Evolutionary conservation across 352 stramenopile genomes (phyloP).

Genomic region (Pythium aphanidermatum): DNA sequence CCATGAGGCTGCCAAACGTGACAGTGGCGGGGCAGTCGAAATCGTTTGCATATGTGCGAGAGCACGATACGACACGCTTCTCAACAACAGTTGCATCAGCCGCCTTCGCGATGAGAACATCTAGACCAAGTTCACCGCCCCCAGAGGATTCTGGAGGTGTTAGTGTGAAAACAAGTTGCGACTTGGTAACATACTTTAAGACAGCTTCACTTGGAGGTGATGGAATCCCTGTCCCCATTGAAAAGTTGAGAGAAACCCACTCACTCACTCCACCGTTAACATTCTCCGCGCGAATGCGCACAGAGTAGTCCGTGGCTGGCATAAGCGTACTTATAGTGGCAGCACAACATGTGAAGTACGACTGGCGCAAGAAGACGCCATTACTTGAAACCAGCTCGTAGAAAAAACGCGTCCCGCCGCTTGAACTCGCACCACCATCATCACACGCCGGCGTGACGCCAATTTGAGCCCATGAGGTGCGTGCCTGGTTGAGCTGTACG

Average conservation of each 20-base stretch:
- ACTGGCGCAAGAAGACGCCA: neutral
- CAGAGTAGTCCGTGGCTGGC: slow-evolving; percentile 18
- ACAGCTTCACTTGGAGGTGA: slow-evolving; percentile 17
- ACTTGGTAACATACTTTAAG: slow-evolving; percentile 19
- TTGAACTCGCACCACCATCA: slow-evolving; percentile 14
- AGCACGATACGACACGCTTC: too few species aligned
- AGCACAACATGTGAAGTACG: slow-evolving; percentile 15
- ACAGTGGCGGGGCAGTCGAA: slow-evolving; percentile 24
- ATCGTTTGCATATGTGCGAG: neutral
- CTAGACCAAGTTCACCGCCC: slow-evolving; percentile 7
- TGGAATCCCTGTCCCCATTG: slow-evolving; percentile 23
- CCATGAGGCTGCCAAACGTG: slow-evolving; percentile 1
- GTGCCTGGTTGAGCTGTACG: slow-evolving; percentile 8
- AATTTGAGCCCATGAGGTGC: slow-evolving; percentile 12
- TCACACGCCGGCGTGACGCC: slow-evolving; percentile 26
- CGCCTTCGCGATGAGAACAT: slow-evolving; percentile 3
- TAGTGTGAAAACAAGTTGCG: slow-evolving; percentile 21
- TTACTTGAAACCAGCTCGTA: slow-evolving; percentile 15
- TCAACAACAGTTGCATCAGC: neutral
- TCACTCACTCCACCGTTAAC: slow-evolving; percentile 14
- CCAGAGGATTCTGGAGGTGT: slow-evolving; percentile 12
- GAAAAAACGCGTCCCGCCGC: slow-evolving; percentile 4
- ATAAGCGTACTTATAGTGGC: slow-evolving; percentile 14
- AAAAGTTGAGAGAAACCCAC: slow-evolving; percentile 24
- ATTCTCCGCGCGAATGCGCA: slow-evolving; percentile 18